Evolutionary conservation across 1,284 basidiomycete species (phyloP).

Genomic region (Butyriboletus appendiculatus): DNA sequence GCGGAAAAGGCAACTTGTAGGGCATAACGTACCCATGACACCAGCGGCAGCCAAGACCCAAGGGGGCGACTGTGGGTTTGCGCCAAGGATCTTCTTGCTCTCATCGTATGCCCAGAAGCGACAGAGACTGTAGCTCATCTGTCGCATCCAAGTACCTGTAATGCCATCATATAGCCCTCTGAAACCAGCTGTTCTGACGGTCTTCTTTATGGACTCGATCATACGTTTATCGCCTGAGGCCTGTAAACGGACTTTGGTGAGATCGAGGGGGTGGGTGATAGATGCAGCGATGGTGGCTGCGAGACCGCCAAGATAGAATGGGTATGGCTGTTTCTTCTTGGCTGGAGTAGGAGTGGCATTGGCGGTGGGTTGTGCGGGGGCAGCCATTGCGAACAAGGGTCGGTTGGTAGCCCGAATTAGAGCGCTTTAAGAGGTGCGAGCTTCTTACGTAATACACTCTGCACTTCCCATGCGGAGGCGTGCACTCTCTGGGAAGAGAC

Average conservation of each 20-base stretch:
- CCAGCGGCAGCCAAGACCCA: constrained; percentile 85
- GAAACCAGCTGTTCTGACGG: constrained; percentile 68
- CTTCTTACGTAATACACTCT: constrained; percentile 18
- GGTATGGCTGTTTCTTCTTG: constrained; percentile 46
- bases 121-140: constrained; percentile 93
- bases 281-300: constrained; percentile 36
- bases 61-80: constrained; percentile 40
- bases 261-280: constrained; percentile 66
- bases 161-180: constrained; percentile 87
- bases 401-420: constrained; percentile 5
- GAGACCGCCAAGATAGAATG: constrained; percentile 51
- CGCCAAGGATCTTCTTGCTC: constrained; percentile 80
- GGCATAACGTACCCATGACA: constrained; percentile 65
- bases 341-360: constrained; percentile 8
- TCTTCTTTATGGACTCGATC: constrained; percentile 79
- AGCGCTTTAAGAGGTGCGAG: constrained; percentile 14
- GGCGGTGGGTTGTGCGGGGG: constrained; percentile 10
- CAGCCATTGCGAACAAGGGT: constrained; percentile 21
- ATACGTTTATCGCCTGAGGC: constrained; percentile 87
- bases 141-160: constrained; percentile 85
- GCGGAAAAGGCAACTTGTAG: neutral
- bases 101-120: constrained; percentile 94
- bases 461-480: too few relatives aligned
- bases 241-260: constrained; percentile 87
- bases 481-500: neutral